Evolutionary conservation across 345 rosid species (phyloP).

Genomic region (Gossypium rotundifolium): DNA sequence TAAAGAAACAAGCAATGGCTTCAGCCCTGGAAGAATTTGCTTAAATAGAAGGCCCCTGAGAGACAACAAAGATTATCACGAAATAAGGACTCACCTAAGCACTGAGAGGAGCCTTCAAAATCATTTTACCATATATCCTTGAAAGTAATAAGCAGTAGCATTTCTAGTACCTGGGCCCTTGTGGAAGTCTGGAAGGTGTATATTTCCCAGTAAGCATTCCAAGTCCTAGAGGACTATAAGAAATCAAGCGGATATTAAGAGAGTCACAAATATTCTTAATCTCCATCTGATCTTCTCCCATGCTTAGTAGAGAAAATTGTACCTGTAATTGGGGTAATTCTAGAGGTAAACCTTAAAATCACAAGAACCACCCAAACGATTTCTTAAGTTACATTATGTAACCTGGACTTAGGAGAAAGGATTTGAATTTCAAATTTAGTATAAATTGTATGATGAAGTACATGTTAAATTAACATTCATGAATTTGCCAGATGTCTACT

Average conservation of each 20-base stretch:
- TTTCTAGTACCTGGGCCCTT: slow-evolving; percentile 64
- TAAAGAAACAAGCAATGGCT: slow-evolving; percentile 48
- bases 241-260: slow-evolving; percentile 61
- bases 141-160: neutral
- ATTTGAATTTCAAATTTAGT: too few relatives aligned
- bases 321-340: slow-evolving; percentile 34
- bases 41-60: slow-evolving; percentile 63
- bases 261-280: slow-evolving; percentile 56
- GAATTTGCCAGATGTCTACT: too few relatives aligned
- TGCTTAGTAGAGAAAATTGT: slow-evolving; percentile 81
- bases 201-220: slow-evolving; percentile 97
- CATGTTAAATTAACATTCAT: too few relatives aligned
- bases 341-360: neutral
- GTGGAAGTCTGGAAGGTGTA: slow-evolving; percentile 57
- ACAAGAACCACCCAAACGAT: neutral
- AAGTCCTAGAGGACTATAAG: slow-evolving; percentile 87
- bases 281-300: slow-evolving; percentile 73
- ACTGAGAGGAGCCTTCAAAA: neutral
- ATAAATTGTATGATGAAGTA: too few relatives aligned
- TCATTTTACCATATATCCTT: neutral
- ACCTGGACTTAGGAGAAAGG: too few relatives aligned
- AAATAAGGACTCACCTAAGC: neutral
- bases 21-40: slow-evolving; percentile 81
- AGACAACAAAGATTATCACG: neutral
- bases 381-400: neutral